Percentiles rank a stretch among this genome's conserved stretches.
Evolutionary conservation across 768 basidiomycete species (phyloP).

Genomic region (Collybia sp.): DNA sequence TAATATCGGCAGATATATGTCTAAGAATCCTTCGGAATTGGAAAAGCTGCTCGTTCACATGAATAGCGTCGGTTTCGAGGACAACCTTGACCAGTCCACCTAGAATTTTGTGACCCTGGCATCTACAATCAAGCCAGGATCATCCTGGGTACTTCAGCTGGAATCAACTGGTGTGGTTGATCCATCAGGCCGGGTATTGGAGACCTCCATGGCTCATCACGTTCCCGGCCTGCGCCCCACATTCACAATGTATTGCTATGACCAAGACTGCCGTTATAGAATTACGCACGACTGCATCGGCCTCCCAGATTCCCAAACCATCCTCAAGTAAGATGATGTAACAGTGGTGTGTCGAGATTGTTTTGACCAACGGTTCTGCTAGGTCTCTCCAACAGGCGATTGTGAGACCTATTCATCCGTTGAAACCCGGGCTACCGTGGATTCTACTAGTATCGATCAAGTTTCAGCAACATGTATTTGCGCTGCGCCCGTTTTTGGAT

Average conservation of each 20-base stretch:
- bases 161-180: constrained; percentile 21
- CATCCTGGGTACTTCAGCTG: constrained; percentile 29
- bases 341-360: background rate
- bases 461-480: constrained; percentile 18
- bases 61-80: constrained; percentile 6
- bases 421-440: constrained; percentile 21
- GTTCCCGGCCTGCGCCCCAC: constrained; percentile 13
- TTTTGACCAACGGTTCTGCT: background rate
- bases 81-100: constrained; percentile 13
- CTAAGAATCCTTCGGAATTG: constrained; percentile 18
- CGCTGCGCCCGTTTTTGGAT: constrained; percentile 29
- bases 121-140: constrained; percentile 15
- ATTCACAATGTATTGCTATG: constrained; percentile 24
- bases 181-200: constrained; percentile 8
- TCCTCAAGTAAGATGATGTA: constrained; percentile 19
- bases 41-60: constrained; percentile 11
- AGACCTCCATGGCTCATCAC: constrained; percentile 9
- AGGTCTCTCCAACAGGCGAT: constrained; percentile 25
- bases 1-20: constrained; percentile 15
- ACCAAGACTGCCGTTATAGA: constrained; percentile 19
- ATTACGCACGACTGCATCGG: constrained; percentile 15
- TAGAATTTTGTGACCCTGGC: constrained; percentile 18
- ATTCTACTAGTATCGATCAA: constrained; percentile 23
- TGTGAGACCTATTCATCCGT: constrained; percentile 22
- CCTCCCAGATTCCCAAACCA: constrained; percentile 21